Conservation (phyloP, 257 asterid genomes). For the Primulina huaijiensis region DNA sequence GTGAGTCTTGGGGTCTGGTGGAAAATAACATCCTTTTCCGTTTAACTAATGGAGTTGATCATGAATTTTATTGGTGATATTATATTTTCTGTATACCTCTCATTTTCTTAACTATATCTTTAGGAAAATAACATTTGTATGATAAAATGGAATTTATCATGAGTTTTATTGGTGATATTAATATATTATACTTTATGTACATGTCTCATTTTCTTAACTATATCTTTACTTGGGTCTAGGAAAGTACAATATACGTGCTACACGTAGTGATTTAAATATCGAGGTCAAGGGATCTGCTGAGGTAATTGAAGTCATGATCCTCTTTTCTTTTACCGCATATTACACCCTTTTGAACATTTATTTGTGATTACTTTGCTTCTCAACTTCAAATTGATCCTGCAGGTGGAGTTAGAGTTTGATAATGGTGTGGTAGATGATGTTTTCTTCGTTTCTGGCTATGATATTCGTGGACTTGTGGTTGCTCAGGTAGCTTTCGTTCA, state of each 20-base stretch:
- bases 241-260: conserved; percentile 69
- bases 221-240: conserved; percentile 47
- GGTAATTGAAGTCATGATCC: conserved; percentile 35
- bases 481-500: conserved; percentile 68
- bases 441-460: conserved; percentile 78
- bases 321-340: neutral
- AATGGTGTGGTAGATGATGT: conserved; percentile 61
- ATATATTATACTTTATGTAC: conserved; percentile 6
- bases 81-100: too few species aligned
- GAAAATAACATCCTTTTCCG: neutral
- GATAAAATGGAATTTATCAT: conserved; percentile 8
- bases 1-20: conserved; percentile 22
- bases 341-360: conserved; percentile 4
- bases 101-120: too few species aligned
- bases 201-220: conserved; percentile 14
- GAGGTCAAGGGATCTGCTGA: conserved; percentile 76
- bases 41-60: too few species aligned
- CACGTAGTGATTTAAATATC: conserved; percentile 64
- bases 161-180: conserved; percentile 2
- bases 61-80: too few species aligned
- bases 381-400: conserved; percentile 33
- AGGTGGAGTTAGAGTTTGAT: conserved; percentile 78
- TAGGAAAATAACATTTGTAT: conserved; percentile 2
- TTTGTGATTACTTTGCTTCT: conserved; percentile 13
- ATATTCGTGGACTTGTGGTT: conserved; percentile 81